A percentile compares a stretch with the other conserved stretches of the same genome.
phyloP scores from a whole-genome alignment of 2,329 filamentous ascomycete genomes.

The Fusarium sambucinum region DNA sequence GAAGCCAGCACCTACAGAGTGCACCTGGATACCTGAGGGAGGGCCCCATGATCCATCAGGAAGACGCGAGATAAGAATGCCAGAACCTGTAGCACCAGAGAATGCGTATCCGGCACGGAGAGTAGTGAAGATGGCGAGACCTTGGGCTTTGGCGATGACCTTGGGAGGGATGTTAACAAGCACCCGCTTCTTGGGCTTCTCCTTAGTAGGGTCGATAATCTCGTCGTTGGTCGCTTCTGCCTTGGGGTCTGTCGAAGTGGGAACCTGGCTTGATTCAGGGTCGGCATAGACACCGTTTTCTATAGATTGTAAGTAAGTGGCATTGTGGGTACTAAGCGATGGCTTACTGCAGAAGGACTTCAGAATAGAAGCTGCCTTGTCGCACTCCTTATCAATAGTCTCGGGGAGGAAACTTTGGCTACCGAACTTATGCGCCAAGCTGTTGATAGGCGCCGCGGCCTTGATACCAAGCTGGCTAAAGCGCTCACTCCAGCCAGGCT shows the following conservation, averaged over 20 bases:
- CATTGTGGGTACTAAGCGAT: accelerated
- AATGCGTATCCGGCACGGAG: constrained; percentile 75
- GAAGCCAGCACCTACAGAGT: constrained; percentile 83
- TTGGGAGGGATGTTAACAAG: constrained; percentile 67
- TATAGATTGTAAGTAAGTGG: constrained; percentile 42
- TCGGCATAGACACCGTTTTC: constrained; percentile 67
- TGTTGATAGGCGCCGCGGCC: constrained; percentile 80
- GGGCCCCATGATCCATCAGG: constrained; percentile 80
- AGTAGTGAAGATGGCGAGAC: constrained; percentile 79
- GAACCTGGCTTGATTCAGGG: constrained; percentile 44
- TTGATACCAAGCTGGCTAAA: constrained; percentile 55
- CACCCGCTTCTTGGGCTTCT: constrained; percentile 60
- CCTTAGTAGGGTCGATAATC: constrained; percentile 51
- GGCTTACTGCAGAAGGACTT: constrained; percentile 84
- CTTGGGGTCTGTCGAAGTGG: constrained; percentile 51
- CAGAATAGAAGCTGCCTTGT: constrained; percentile 88
- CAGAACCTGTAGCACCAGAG: constrained; percentile 75
- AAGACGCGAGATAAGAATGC: constrained; percentile 71
- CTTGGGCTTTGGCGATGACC: constrained; percentile 74
- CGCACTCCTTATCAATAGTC: constrained; percentile 86
- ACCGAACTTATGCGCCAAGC: constrained; percentile 84
- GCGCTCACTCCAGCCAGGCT: constrained; percentile 49
- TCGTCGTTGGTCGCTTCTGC: constrained; percentile 46
- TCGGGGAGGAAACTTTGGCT: constrained; percentile 87
- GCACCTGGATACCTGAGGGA: constrained; percentile 84